phyloP scores from a whole-genome alignment of 1,284 basidiomycete species.

The Moesziomyces antarcticus region DNA sequence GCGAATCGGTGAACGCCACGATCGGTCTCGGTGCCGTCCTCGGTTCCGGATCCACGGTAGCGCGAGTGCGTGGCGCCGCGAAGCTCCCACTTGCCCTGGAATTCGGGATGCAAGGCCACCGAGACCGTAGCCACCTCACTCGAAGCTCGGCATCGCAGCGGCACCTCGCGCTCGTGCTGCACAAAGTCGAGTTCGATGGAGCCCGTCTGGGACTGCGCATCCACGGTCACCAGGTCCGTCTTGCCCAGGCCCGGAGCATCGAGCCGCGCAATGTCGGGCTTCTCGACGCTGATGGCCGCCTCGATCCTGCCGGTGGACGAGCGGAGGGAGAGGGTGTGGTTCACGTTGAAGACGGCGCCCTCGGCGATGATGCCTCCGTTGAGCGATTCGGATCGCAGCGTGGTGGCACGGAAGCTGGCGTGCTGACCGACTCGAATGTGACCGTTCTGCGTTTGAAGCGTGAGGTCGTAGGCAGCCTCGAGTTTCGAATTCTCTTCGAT shows the following conservation, averaged over 20 bases:
- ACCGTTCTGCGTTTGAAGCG: slow-evolving; percentile 39
- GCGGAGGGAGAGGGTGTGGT: slow-evolving; percentile 44
- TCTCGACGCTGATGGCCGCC: slow-evolving; percentile 44
- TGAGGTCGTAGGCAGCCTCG: slow-evolving; percentile 40
- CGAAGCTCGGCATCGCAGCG: slow-evolving; percentile 38
- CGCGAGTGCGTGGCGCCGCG: slow-evolving; percentile 44
- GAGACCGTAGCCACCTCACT: slow-evolving; percentile 35
- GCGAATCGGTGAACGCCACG: slow-evolving; percentile 29
- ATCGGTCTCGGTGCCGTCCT: slow-evolving; percentile 20
- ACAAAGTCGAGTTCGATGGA: slow-evolving; percentile 45
- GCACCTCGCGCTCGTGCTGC: slow-evolving; percentile 33
- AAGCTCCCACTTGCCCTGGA: slow-evolving; percentile 46
- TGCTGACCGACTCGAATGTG: slow-evolving; percentile 38
- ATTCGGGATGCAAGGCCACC: slow-evolving; percentile 36
- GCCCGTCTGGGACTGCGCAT: slow-evolving; percentile 43
- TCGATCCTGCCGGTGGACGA: slow-evolving; percentile 43
- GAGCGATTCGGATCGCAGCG: slow-evolving; percentile 35
- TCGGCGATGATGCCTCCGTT: slow-evolving; percentile 43
- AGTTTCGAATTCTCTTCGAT: slow-evolving; percentile 29
- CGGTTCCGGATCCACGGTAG: slow-evolving; percentile 25
- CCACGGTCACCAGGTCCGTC: slow-evolving; percentile 35
- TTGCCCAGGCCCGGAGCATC: slow-evolving; percentile 31
- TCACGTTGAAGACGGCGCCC: slow-evolving; percentile 43
- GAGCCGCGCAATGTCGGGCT: slow-evolving; percentile 31
- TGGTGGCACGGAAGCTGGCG: slow-evolving; percentile 35